Conservation (phyloP, 163 green algal genomes). For the Scenedesmus sp. region DNA sequence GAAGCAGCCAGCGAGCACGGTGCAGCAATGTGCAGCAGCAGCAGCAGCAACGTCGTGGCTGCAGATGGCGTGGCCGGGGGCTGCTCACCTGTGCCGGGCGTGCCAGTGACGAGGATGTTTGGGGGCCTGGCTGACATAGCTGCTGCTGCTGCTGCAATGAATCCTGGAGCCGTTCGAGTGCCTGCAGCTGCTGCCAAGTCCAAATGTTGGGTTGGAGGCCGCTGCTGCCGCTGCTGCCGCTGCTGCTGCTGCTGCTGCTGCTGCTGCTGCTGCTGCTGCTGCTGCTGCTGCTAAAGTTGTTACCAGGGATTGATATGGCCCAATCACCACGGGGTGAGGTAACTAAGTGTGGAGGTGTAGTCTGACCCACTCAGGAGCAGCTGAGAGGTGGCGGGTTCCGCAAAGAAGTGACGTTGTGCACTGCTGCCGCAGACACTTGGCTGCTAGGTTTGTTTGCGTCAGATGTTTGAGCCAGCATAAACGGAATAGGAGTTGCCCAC, state of each 20-base stretch:
- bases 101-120: conserved; percentile 95
- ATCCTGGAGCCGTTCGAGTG: no score
- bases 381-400: background rate
- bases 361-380: background rate
- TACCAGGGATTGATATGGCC: background rate
- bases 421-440: background rate
- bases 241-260: background rate
- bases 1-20: no score
- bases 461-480: background rate
- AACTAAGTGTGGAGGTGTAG: background rate
- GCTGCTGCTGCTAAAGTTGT: background rate
- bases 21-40: no score
- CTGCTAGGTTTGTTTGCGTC: background rate
- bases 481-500: no score
- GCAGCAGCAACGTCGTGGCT: no score
- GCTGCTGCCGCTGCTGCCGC: no score
- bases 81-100: conserved; percentile 96
- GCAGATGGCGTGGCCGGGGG: no score
- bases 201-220: no score
- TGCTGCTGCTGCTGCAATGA: conserved; percentile 16
- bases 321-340: background rate
- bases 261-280: background rate
- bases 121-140: conserved; percentile 61
- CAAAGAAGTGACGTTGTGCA: background rate
- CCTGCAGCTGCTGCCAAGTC: background rate